Base-by-base conservation (phyloP, 2,329 filamentous ascomycete genomes). In the Penicillium olsonii region DNA sequence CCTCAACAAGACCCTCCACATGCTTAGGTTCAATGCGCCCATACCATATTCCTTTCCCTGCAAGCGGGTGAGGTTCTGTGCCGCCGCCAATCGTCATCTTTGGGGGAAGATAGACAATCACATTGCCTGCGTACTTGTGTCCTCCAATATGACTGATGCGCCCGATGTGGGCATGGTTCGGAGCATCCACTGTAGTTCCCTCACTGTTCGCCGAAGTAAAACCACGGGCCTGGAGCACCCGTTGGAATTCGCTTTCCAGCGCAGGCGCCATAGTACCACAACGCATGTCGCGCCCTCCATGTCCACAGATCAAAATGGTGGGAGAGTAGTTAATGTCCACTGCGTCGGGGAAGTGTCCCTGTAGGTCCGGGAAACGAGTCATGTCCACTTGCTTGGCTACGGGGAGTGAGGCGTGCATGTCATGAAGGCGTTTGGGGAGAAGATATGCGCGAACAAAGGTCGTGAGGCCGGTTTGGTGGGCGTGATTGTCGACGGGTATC, bases 51-150 rank as follows among this genome's bases (percentile, higher is more conserved):
- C 71, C 71, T 52, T 67, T 73, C 5, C 71, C 71, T 9, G 71
- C 69, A 57, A 74, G 61, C 39, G 70, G 66, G 50, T 69, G 66
- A 43, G 50, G 45, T n/a, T 46, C 50, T 18, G 53, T 54, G 15
- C 52, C 53, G 24, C 37, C 37, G n/a, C 52, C 54, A 11, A 58
- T 39, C 29, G 45, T 65, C 61, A 72, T 65, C 12, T 57, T 59
- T 1, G 67, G 66, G 2, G 71, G 70, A 10, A 74, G 81, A 70
- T 97, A 97, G 1, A 97, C 77, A 75, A 97, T 88, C 59, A 96
- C 84, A 65, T 97, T 97, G 34, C 92, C 92, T 31, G 87, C 87
- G 75, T 94, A 97, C 76, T 96, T 96, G 76, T 97, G 92, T 1
- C 92, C 92, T 18, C 92, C 92, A 12, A 96, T 87, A 66, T 97